phyloP scores from a whole-genome alignment of 257 asterid species.

The Pogostemon cablin region DNA sequence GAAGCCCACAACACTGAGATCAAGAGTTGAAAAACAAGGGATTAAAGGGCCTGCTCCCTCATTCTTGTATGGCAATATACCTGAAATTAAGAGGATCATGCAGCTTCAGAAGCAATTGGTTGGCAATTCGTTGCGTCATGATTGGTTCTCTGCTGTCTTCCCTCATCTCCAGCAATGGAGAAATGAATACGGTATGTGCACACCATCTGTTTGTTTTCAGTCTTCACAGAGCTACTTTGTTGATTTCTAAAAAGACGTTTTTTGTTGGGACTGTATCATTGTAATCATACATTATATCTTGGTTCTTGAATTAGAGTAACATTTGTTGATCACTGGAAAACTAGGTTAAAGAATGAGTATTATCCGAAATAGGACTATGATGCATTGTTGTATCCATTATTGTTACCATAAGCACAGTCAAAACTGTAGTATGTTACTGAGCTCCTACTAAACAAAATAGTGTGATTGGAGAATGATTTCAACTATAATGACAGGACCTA shows the following conservation, averaged over 20 bases:
- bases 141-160: slow-evolving; percentile 55
- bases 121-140: slow-evolving; percentile 34
- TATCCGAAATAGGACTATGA: too few species aligned
- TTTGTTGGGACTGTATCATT: too few species aligned
- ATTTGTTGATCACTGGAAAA: slow-evolving; percentile 2
- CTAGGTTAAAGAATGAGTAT: background rate
- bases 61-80: slow-evolving; percentile 57
- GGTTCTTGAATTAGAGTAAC: background rate
- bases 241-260: background rate
- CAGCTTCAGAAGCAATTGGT: slow-evolving; percentile 31
- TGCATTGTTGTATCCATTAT: too few species aligned
- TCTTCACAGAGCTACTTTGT: background rate
- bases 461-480: slow-evolving; percentile 9
- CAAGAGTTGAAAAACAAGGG: slow-evolving; percentile 59
- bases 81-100: slow-evolving; percentile 49
- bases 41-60: slow-evolving; percentile 64
- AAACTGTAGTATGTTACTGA: background rate
- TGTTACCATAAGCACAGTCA: too few species aligned
- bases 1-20: slow-evolving; percentile 50
- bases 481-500: slow-evolving; percentile 50
- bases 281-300: background rate
- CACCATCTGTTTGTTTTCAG: background rate
- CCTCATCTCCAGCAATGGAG: slow-evolving; percentile 69
- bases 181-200: slow-evolving; percentile 50
- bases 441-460: background rate